Percentiles rank a stretch among this genome's conserved stretches.
Evolutionary conservation across 306 rosid genomes (phyloP).

Genomic region (Boehmeria nivea): DNA sequence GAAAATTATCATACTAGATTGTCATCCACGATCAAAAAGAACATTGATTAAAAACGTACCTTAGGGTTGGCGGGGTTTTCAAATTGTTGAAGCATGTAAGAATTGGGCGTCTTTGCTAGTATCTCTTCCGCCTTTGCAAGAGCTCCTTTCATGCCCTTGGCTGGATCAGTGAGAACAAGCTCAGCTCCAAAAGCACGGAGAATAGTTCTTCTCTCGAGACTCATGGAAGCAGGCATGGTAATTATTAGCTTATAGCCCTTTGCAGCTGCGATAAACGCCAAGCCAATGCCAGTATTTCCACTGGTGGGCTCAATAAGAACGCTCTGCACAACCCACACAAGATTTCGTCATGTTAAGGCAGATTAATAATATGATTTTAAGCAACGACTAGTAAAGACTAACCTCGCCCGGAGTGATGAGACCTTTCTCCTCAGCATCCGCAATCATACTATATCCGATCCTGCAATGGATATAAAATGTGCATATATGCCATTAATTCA

Average conservation of each 20-base stretch:
- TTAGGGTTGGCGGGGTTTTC: conserved; percentile 90
- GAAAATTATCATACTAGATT: conserved; percentile 16
- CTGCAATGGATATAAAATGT: conserved; percentile 37
- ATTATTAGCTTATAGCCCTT: conserved; percentile 79
- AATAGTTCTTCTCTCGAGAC: conserved; percentile 83
- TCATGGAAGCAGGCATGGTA: conserved; percentile 90
- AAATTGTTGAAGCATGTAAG: conserved; percentile 83
- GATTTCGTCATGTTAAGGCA: neutral
- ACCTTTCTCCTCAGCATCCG: conserved; percentile 72
- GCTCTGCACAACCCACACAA: conserved; percentile 42
- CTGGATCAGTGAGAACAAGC: conserved; percentile 82
- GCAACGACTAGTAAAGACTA: conserved; percentile 20
- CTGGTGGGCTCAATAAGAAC: conserved; percentile 83
- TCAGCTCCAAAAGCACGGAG: conserved; percentile 87
- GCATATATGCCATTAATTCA: too few species aligned
- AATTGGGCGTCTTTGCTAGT: conserved; percentile 59
- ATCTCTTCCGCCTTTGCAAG: conserved; percentile 85
- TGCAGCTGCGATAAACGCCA: conserved; percentile 93
- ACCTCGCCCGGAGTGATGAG: conserved; percentile 71
- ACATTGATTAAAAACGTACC: conserved; percentile 31
- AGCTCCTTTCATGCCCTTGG: conserved; percentile 89
- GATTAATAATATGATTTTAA: neutral
- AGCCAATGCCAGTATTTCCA: conserved; percentile 87
- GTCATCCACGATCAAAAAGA: neutral
- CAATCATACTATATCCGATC: conserved; percentile 75